Evolutionary conservation across 441 rosid genomes (phyloP).

Genomic region (Erodium trifolium): DNA sequence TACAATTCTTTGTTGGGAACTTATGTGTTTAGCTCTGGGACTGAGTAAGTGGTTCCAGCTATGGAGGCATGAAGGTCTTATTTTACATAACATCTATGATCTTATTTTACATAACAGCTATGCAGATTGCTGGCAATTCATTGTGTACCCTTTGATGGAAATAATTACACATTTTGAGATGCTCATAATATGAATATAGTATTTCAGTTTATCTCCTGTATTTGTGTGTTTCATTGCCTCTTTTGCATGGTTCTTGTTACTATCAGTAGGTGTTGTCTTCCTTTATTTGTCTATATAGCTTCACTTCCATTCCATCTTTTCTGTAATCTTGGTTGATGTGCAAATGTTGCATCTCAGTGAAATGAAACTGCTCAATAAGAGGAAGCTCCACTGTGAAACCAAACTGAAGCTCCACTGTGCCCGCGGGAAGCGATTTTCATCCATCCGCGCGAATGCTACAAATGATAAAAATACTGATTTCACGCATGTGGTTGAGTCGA

Average conservation of each 20-base stretch:
- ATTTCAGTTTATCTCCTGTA: background rate
- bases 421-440: no score
- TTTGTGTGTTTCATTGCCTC: background rate
- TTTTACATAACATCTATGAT: no score
- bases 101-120: background rate
- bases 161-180: background rate
- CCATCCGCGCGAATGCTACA: no score
- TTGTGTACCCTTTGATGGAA: background rate
- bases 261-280: background rate
- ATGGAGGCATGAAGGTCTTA: no score
- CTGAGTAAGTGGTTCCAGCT: constrained; percentile 15
- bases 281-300: background rate
- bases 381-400: no score
- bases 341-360: no score
- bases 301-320: no score
- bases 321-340: no score
- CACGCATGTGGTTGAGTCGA: no score
- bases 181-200: background rate
- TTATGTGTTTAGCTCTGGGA: constrained; percentile 59
- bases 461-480: no score
- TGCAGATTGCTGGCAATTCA: background rate
- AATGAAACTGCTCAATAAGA: no score
- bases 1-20: constrained; percentile 59
- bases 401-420: no score
- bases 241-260: background rate